Evolutionary conservation across 768 basidiomycete species (phyloP), one percentile per base, ranked within the genome.

Genomic region (Tulasnella sp.): DNA sequence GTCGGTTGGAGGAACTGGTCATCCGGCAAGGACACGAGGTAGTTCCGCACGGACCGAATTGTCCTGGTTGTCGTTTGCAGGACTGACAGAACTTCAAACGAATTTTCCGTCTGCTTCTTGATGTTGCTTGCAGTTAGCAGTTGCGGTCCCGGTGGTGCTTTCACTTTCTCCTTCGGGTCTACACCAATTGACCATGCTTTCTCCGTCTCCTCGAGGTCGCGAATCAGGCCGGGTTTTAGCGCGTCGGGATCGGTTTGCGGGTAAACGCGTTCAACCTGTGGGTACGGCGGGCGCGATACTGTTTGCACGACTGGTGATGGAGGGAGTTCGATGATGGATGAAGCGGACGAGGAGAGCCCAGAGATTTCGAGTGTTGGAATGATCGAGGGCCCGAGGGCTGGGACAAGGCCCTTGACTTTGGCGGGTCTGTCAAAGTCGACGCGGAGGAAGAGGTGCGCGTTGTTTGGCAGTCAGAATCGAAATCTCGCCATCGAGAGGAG

Each of bases 1-100:
- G 74, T n/a, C 12, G 77, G n/a, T 52, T 56, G 52, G 40, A 44
- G 72, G 42, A 42, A 24, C 21, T 80, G 48, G 58, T 95, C 93
- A 83, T 95, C 92, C 0, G 94, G 95, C 19, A 96, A 89, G 0
- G 93, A 91, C 42, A 96, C 87, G 27, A 96, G 86, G 84, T 96
- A 96, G 84, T 94, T 94, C 18, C 95, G 89, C 42, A 94, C 92
- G 19, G 92, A 91, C 44, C 96, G 91, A 72, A 98, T 91, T 5
- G 93, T 91, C 56, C 88, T 89, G 9, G 95, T 95, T 0, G 95
- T 96, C 0, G 88, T 90, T 84, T 94, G 92, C 79, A 97, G 89
- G 6, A 91, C 87, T 6, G 87, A 87, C 12, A 97, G 88, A 9
- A 98, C 88, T 80, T 94, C 92, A 74, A 90, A 85, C n/a, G 44